Evolutionary conservation across 2,329 filamentous ascomycete species (phyloP).

Genomic region (Botrytis cinerea): DNA sequence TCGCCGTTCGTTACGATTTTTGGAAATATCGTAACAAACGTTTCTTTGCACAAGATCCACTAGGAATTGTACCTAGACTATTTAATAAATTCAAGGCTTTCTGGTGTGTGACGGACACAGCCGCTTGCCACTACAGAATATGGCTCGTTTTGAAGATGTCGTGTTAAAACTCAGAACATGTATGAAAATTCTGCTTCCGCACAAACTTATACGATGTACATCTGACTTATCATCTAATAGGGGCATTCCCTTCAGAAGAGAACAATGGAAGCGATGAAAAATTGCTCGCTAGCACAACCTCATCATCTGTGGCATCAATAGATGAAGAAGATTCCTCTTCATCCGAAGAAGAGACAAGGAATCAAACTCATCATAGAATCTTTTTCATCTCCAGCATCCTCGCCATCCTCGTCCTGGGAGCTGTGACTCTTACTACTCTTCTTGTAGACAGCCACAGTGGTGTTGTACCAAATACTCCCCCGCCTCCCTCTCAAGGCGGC

Average conservation of each 20-base stretch:
- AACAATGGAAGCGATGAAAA: neutral
- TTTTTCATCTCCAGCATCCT: neutral
- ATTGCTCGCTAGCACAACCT: neutral
- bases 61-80: too few relatives aligned
- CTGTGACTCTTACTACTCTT: neutral
- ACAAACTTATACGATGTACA: neutral
- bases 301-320: neutral
- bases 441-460: neutral
- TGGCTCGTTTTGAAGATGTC: neutral
- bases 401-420: neutral
- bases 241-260: neutral
- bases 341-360: neutral
- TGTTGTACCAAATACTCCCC: neutral
- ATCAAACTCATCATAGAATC: neutral
- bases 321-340: neutral
- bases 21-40: neutral
- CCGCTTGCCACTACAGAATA: neutral
- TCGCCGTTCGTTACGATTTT: too few relatives aligned
- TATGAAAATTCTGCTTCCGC: neutral
- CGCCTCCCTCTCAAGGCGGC: neutral
- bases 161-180: slow-evolving; percentile 1
- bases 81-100: neutral
- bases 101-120: neutral
- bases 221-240: neutral
- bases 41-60: too few relatives aligned